Conservation (phyloP, 2,329 filamentous ascomycete species). For the Exophiala phaeomuriformis region DNA sequence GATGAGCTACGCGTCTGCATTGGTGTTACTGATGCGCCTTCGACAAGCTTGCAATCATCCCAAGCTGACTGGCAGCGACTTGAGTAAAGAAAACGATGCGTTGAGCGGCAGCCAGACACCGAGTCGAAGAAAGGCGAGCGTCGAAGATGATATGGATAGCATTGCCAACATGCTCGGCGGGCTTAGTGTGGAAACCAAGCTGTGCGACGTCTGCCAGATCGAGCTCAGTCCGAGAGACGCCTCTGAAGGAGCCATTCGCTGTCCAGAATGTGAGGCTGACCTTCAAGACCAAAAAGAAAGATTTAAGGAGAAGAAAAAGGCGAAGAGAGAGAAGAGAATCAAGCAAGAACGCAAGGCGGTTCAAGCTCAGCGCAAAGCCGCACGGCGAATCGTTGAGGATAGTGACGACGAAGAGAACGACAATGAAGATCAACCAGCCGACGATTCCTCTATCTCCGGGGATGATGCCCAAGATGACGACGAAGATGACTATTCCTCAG, state of each 20-base stretch:
- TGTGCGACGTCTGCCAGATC: slow-evolving; percentile 75
- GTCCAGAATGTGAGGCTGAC: slow-evolving; percentile 67
- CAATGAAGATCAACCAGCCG: slow-evolving; percentile 47
- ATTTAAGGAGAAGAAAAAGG: slow-evolving; percentile 38
- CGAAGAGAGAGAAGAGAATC: slow-evolving; percentile 41
- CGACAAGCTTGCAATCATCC: slow-evolving; percentile 94
- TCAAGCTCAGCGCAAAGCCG: slow-evolving; percentile 38
- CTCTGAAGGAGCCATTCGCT: slow-evolving; percentile 50
- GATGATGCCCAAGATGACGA: slow-evolving; percentile 22
- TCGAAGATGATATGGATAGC: slow-evolving; percentile 64
- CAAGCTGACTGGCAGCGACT: slow-evolving; percentile 73
- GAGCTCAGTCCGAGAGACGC: slow-evolving; percentile 55
- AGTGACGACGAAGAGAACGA: slow-evolving; percentile 60
- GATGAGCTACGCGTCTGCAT: slow-evolving; percentile 84
- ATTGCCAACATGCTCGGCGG: slow-evolving; percentile 81
- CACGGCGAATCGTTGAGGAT: slow-evolving; percentile 42
- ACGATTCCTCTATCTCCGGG: slow-evolving; percentile 34
- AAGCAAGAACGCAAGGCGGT: slow-evolving; percentile 42
- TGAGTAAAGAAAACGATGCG: slow-evolving; percentile 82
- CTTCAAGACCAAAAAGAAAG: slow-evolving; percentile 52
- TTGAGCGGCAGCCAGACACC: slow-evolving; percentile 51
- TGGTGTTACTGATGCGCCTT: slow-evolving; percentile 82
- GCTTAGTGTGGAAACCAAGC: slow-evolving; percentile 67
- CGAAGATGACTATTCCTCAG: slow-evolving; percentile 39
- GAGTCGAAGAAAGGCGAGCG: slow-evolving; percentile 39